Conservation (phyloP, 352 stramenopile species). For the Phytophthora litchii region DNA sequence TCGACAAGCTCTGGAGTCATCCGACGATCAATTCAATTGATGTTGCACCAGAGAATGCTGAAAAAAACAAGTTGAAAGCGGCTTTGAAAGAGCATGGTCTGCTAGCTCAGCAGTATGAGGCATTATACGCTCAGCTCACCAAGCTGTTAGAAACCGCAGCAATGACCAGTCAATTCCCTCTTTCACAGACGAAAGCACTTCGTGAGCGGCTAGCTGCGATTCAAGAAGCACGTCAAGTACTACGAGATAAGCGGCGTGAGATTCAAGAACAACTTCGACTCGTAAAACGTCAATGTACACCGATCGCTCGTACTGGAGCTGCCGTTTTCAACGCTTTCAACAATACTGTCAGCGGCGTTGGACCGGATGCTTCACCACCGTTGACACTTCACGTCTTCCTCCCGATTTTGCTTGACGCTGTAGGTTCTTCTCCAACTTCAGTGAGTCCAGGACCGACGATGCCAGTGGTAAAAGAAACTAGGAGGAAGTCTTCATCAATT, state of each 20-base stretch:
- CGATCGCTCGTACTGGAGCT: conserved; percentile 34
- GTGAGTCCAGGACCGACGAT: not conserved
- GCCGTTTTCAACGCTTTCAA: conserved; percentile 60
- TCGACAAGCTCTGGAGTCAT: conserved; percentile 57
- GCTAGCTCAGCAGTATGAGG: conserved; percentile 24
- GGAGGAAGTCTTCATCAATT: conserved; percentile 3
- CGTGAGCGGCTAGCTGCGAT: conserved; percentile 29
- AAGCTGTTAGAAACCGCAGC: conserved; percentile 50
- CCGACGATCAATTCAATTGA: not conserved
- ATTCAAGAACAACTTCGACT: conserved; percentile 22
- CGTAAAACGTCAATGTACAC: conserved; percentile 16
- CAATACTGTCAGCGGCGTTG: not conserved
- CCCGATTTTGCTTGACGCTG: conserved; percentile 34
- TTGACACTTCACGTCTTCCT: conserved; percentile 42
- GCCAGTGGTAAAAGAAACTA: conserved; percentile 9
- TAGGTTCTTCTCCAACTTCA: not conserved
- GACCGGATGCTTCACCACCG: conserved; percentile 14
- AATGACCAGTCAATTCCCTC: conserved; percentile 51
- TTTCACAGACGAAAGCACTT: conserved; percentile 42
- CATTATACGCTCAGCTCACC: conserved; percentile 33
- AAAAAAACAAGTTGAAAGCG: conserved; percentile 35
- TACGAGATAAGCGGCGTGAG: conserved; percentile 18
- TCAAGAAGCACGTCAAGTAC: conserved; percentile 31
- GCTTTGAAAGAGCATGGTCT: conserved; percentile 38
- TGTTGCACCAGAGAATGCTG: not conserved